These are phyloP conservation scores for Blastocystis sp. DNA, from an alignment of 352 stramenopile genomes.

Conservation along the genomic window DNA sequence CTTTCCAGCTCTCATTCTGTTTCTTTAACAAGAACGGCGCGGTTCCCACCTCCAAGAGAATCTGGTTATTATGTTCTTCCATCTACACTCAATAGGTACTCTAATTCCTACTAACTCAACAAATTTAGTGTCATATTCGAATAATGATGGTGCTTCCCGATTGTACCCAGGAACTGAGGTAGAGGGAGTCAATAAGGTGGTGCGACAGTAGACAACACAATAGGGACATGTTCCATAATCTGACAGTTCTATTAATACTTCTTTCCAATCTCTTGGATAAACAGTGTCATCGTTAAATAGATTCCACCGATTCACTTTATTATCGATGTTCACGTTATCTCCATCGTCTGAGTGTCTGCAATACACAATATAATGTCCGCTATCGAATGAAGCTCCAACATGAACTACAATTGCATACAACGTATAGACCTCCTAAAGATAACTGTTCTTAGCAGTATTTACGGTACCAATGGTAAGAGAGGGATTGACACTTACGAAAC, in stretches of 20 bases:
- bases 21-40: neutral
- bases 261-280: neutral
- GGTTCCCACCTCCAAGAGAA: conserved; percentile 2
- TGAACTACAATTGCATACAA: conserved; percentile 41
- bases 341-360: conserved; percentile 43
- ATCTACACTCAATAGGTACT: neutral
- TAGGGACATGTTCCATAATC: conserved; percentile 29
- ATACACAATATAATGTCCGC: conserved; percentile 43
- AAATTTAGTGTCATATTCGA: neutral
- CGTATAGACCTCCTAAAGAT: conserved; percentile 12
- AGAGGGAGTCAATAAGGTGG: neutral
- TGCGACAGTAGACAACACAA: neutral
- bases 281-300: conserved; percentile 48
- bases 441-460: neutral
- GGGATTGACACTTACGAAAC: neutral
- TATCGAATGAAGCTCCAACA: conserved; percentile 44
- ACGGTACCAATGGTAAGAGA: neutral
- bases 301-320: conserved; percentile 18
- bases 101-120: neutral
- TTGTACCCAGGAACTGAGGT: conserved; percentile 6
- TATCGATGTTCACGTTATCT: neutral
- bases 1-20: neutral
- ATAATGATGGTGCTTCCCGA: neutral
- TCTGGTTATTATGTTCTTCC: conserved; percentile 14
- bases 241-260: conserved; percentile 7